phyloP scores from a whole-genome alignment of 108 stramenopile species.

The Epithemia pelagica region DNA sequence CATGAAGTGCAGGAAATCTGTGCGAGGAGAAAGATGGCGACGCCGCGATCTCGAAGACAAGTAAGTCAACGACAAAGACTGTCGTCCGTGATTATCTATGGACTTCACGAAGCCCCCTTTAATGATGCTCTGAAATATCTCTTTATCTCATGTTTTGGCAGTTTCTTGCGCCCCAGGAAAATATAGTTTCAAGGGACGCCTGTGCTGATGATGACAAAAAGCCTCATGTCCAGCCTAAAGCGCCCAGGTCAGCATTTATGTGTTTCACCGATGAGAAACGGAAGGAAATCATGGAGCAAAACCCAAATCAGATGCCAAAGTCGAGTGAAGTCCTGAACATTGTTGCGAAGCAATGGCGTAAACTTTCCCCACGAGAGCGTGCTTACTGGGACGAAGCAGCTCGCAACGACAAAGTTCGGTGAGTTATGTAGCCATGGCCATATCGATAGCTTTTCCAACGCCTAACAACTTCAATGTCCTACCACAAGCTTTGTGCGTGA shows the following conservation, averaged over 20 bases:
- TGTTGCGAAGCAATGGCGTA: slow-evolving; percentile 42
- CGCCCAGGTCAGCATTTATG: slow-evolving; percentile 59
- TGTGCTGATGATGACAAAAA: neutral
- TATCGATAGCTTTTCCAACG: too few relatives aligned
- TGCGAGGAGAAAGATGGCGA: slow-evolving; percentile 1
- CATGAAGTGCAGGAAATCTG: too few relatives aligned
- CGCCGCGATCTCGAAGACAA: neutral
- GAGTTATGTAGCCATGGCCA: too few relatives aligned
- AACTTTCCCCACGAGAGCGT: slow-evolving; percentile 27
- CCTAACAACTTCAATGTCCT: neutral
- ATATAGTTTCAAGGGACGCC: neutral
- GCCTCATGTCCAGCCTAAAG: slow-evolving; percentile 23
- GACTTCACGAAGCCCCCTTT: too few relatives aligned
- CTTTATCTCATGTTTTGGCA: neutral
- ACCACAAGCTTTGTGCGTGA: slow-evolving; percentile 19
- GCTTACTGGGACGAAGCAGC: slow-evolving; percentile 54
- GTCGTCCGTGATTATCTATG: too few relatives aligned
- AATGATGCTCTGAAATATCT: too few relatives aligned
- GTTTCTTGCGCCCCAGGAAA: neutral
- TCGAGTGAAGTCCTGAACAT: slow-evolving; percentile 6
- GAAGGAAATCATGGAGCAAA: slow-evolving; percentile 24
- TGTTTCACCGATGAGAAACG: slow-evolving; percentile 54
- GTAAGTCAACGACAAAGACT: neutral
- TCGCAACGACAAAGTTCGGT: slow-evolving; percentile 53
- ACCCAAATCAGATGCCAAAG: slow-evolving; percentile 18